Evolutionary conservation across 129 eudicot species (phyloP).

Genomic region (Helianthus annuus): DNA sequence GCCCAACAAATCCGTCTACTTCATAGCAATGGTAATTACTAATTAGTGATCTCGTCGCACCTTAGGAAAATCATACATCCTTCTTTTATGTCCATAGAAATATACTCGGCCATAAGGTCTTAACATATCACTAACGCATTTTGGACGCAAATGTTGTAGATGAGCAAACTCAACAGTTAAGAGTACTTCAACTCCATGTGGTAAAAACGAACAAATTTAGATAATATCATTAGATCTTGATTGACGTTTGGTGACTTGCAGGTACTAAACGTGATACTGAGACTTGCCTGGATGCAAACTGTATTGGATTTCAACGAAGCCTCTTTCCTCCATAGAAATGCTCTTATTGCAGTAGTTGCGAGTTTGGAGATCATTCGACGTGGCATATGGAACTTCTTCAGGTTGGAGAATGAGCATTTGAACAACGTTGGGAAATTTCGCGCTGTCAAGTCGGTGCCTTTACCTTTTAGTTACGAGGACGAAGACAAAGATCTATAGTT

Average conservation of each 20-base stretch:
- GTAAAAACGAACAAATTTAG: no score
- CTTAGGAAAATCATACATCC: no score
- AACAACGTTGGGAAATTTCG: slow-evolving; percentile 67
- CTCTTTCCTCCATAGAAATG: slow-evolving; percentile 57
- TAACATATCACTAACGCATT: no score
- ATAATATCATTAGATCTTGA: not conserved
- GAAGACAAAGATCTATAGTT: slow-evolving; percentile 31
- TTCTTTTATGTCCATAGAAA: no score
- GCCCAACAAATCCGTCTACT: slow-evolving; percentile 49
- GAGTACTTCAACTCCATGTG: no score
- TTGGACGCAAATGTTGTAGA: no score
- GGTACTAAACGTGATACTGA: slow-evolving; percentile 59
- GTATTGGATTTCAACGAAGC: slow-evolving; percentile 51
- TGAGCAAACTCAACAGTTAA: no score
- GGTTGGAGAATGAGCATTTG: slow-evolving; percentile 72
- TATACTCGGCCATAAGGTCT: no score
- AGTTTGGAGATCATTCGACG: slow-evolving; percentile 70
- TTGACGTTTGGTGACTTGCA: slow-evolving; percentile 15
- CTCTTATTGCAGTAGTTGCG: slow-evolving; percentile 55
- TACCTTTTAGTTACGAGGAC: slow-evolving; percentile 60
- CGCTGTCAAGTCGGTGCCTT: slow-evolving; percentile 64
- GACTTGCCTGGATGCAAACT: slow-evolving; percentile 85
- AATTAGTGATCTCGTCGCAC: not conserved
- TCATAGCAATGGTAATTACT: slow-evolving; percentile 58
- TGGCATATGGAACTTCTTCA: slow-evolving; percentile 81